Base-by-base conservation (phyloP, 1,284 basidiomycete genomes). In the Malassezia caprae region DNA sequence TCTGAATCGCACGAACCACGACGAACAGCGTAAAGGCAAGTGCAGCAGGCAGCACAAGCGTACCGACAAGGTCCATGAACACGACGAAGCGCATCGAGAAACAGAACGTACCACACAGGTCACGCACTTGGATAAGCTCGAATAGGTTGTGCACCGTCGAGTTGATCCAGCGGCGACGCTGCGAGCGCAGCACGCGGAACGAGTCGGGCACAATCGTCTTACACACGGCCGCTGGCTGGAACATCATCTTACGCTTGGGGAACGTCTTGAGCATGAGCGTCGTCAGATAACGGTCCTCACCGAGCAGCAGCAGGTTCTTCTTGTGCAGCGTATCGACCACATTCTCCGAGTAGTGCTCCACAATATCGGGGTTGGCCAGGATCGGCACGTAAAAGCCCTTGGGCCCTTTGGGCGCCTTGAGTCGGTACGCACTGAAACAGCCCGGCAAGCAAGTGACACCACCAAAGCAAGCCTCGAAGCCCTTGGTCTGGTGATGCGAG, bases 401-500 rank as follows among this genome's bases (percentile, higher is more conserved):
- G 17, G 70, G 74, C 17, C 77, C 76, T 58, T 78, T 78, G 27
- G 77, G 77, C 34, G 77, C 67, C 67, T 78, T 78, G 75, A 78
- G 76, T 37, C 77, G 75, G 58, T 78, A 78, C 53, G 77, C 75
- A 44, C 73, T 76, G 72, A 78, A 78, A 60, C 77, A 78, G 21
- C 76, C 77, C n/a, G 77, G 76, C 27, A 78, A 62, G 62, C 77
- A 78, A 23, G 77, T 78, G 24, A 78, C 76, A 65, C 76, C 76
- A 50, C 76, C 77, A 48, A 66, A 77, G 76, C 72, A 76, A 3
- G 76, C 69, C 61, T 77, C 77, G 63, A 76, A 78, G 3, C 76
- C 76, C 64, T 78, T 73, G 67, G 77, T 94, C 80, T 90, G 82
- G 77, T 98, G 94, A 75, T 98, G 93, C 13, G 93, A 96, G 76